A percentile compares a stretch with the other conserved stretches of the same genome.
Conservation (phyloP, 2,329 filamentous ascomycete species). For the Nemania serpens region DNA sequence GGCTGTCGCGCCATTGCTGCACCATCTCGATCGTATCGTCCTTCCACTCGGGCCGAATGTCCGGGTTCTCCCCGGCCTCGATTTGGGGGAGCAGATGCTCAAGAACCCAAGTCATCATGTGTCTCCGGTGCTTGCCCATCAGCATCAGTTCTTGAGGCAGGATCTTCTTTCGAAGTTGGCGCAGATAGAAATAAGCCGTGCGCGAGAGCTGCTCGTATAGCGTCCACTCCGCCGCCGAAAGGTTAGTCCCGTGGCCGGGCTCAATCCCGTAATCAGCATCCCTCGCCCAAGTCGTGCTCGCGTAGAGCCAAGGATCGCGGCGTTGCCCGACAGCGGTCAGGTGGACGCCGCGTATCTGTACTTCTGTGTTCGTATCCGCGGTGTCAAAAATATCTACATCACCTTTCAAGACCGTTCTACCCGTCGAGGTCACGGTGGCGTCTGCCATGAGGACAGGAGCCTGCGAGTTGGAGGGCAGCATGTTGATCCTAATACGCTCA, state of each 20-base stretch:
- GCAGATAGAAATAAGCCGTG: constrained; percentile 14
- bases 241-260: not conserved
- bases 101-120: constrained; percentile 8
- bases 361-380: constrained; percentile 15
- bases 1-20: not conserved
- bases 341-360: constrained; percentile 17
- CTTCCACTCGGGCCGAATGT: constrained; percentile 1
- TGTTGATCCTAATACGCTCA: not conserved
- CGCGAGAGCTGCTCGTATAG: not conserved
- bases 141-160: not conserved
- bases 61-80: not conserved
- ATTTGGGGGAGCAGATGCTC: constrained; percentile 4
- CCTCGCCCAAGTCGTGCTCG: not conserved
- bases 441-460: not conserved
- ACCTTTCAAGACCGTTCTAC: not conserved
- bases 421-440: not conserved
- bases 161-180: constrained; percentile 9
- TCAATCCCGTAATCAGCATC: not conserved
- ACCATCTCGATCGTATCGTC: constrained; percentile 10
- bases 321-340: not conserved
- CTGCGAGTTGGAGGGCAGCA: not conserved
- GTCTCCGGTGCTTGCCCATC: not conserved
- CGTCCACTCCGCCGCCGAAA: not conserved
- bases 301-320: not conserved
- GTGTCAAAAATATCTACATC: constrained; percentile 16